Conservation (phyloP, 495 filamentous ascomycete species). For the Podospora pseudopauciseta region DNA sequence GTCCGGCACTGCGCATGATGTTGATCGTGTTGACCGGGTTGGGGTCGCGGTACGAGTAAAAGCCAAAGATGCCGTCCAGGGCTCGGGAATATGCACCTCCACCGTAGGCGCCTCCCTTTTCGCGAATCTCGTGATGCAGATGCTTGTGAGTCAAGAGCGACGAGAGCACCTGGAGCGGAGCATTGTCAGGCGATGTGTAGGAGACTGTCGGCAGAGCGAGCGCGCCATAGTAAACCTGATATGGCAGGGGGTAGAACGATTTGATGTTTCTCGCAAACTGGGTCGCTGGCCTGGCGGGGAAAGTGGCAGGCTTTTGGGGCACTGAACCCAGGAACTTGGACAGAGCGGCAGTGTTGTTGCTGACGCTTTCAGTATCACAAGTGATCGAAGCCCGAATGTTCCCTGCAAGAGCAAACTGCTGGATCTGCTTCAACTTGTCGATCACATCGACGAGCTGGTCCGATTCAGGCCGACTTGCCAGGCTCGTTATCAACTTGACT, state of each 20-base stretch:
- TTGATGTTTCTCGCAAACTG: conserved; percentile 50
- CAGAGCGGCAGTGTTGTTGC: conserved; percentile 68
- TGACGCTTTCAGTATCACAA: conserved; percentile 67
- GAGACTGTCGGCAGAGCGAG: conserved; percentile 78
- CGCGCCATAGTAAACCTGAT: conserved; percentile 92
- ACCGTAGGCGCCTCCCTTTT: conserved; percentile 96
- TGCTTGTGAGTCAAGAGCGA: conserved; percentile 97
- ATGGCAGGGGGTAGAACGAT: conserved; percentile 89
- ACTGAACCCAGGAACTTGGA: conserved; percentile 65
- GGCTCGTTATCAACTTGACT: conserved; percentile 72
- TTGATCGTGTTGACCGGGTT: conserved; percentile 84
- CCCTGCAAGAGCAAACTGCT: conserved; percentile 65
- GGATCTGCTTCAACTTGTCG: conserved; percentile 81
- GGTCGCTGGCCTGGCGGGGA: conserved; percentile 32
- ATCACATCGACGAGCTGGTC: conserved; percentile 73
- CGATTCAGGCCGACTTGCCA: conserved; percentile 50
- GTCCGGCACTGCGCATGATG: conserved; percentile 78
- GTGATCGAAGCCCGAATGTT: conserved; percentile 78
- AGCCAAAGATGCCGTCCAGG: conserved; percentile 80
- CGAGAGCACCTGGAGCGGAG: conserved; percentile 79
- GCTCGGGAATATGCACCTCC: conserved; percentile 80
- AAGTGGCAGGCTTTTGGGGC: conserved; percentile 41
- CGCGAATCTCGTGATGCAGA: conserved; percentile 93
- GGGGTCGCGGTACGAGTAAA: conserved; percentile 96
- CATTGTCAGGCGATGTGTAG: conserved; percentile 70